Evolutionary conservation across 441 rosid genomes (phyloP), one percentile per base, ranked within the genome.

Genomic region (Populus hybrid): DNA sequence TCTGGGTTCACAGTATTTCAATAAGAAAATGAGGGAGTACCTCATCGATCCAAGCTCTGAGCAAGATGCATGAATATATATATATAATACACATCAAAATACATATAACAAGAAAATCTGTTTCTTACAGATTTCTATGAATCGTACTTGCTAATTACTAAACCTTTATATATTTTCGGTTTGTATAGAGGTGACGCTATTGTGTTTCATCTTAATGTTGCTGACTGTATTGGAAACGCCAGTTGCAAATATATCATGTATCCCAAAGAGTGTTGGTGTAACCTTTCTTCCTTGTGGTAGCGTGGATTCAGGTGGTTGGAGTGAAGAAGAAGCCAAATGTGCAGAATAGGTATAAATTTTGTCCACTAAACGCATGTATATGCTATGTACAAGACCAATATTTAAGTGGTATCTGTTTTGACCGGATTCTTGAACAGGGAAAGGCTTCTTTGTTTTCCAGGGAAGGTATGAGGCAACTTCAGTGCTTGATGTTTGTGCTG

Each of bases 271-370:
- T 10, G 76, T 64, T 10, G 91, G 89, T 0, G 63, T 84, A 72
- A 76, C 85, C 6, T 91, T 90, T 82, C 94, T 87, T 45, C 97
- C 97, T 38, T 94, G 97, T 73, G 83, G 86, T 14, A 28, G 50
- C 29, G 31, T 61, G 7, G 56, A 67, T 74, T 79, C 73, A 11
- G 33, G 56, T 74, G 88, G 79, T n/a, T 56, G 63, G 21, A 69
- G 20, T 2, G 80, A 78, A 35, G 92, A 90, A 80, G 92, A 84
- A 80, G 76, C 78, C 9, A 84, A 77, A 78, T 90, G 94, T 69
- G 74, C 67, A 28, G 77, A 72, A 3, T 85, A 85, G 87, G 93
- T 84, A 42, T 38, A 28, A 1, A 18, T 2, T 21, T 0, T 6
- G 9, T 9, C 12, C n/a, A 16, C 59, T 50, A 50, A 16, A 50